A percentile compares a stretch with the other conserved stretches of the same genome.
phyloP scores from a whole-genome alignment of 257 asterid species.

The Mitragyna speciosa region DNA sequence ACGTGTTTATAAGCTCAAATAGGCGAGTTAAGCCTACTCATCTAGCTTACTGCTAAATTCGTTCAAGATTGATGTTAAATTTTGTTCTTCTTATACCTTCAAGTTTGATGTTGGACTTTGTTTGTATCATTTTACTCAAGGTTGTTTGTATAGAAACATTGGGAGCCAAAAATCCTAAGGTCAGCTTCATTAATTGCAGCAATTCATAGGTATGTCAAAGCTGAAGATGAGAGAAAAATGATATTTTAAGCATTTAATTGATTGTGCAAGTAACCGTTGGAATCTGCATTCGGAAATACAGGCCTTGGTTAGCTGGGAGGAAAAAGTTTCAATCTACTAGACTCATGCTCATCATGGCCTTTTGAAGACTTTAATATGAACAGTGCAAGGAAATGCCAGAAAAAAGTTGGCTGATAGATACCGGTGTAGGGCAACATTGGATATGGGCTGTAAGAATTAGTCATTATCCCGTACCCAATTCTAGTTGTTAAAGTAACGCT shows the following conservation, averaged over 20 bases:
- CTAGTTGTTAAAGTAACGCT: constrained; percentile 43
- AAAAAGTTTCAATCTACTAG: constrained; percentile 34
- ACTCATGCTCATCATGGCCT: constrained; percentile 41
- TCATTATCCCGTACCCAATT: constrained; percentile 37
- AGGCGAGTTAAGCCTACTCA: not conserved
- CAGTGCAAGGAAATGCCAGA: constrained; percentile 45
- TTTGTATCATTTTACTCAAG: not conserved
- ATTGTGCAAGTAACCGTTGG: not conserved
- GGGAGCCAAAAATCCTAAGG: not conserved
- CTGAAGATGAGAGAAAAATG: constrained; percentile 11
- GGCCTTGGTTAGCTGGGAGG: constrained; percentile 12
- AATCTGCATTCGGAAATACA: not conserved
- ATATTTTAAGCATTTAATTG: not conserved
- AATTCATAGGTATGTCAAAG: not conserved
- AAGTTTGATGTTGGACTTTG: not conserved
- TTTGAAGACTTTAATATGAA: constrained; percentile 34
- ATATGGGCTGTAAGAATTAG: constrained; percentile 49
- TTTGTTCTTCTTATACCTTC: not conserved
- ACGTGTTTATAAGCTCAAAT: not conserved
- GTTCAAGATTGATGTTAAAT: not conserved
- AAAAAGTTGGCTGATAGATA: constrained; percentile 31
- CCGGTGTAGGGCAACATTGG: constrained; percentile 47
- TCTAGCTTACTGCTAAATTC: not conserved
- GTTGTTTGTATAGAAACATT: not conserved
- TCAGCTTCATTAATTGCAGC: constrained; percentile 1